Evolutionary conservation across 352 stramenopile species (phyloP).

Genomic region (Phytopythium boreale): DNA sequence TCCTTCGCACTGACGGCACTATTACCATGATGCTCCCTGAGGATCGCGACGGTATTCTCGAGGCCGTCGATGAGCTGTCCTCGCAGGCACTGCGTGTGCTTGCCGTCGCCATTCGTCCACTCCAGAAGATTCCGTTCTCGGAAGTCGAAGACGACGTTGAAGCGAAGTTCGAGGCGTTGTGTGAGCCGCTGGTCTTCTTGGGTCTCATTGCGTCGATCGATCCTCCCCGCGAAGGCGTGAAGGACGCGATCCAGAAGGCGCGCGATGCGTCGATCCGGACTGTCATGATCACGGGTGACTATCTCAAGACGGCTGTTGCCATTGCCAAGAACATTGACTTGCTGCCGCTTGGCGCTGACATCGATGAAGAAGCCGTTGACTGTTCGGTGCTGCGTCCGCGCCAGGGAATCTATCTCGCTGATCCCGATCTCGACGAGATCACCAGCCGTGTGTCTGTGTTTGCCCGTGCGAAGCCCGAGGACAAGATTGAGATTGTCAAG

Average conservation of each 20-base stretch:
- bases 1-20: constrained; percentile 41
- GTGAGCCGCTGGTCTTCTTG: constrained; percentile 87
- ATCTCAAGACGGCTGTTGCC: constrained; percentile 92
- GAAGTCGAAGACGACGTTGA: constrained; percentile 53
- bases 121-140: constrained; percentile 39
- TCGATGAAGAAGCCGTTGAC: constrained; percentile 51
- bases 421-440: constrained; percentile 86
- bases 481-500: constrained; percentile 96
- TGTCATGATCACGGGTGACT: constrained; percentile 95
- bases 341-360: constrained; percentile 45
- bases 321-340: constrained; percentile 93
- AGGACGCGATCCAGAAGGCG: constrained; percentile 52
- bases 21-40: constrained; percentile 30
- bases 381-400: constrained; percentile 55
- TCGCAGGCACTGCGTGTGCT: constrained; percentile 83
- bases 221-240: constrained; percentile 52
- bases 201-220: constrained; percentile 92
- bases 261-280: constrained; percentile 56
- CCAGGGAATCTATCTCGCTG: constrained; percentile 41
- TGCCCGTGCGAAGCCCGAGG: constrained; percentile 92
- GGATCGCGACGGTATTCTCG: constrained; percentile 38
- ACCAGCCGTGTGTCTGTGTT: constrained; percentile 84
- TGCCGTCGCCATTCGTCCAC: constrained; percentile 83
- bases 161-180: constrained; percentile 49
- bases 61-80: constrained; percentile 52